Percentiles rank a stretch among this genome's conserved stretches.
Conservation (phyloP, 208 protist species). For the Acanthamoeba lenticulata region DNA sequence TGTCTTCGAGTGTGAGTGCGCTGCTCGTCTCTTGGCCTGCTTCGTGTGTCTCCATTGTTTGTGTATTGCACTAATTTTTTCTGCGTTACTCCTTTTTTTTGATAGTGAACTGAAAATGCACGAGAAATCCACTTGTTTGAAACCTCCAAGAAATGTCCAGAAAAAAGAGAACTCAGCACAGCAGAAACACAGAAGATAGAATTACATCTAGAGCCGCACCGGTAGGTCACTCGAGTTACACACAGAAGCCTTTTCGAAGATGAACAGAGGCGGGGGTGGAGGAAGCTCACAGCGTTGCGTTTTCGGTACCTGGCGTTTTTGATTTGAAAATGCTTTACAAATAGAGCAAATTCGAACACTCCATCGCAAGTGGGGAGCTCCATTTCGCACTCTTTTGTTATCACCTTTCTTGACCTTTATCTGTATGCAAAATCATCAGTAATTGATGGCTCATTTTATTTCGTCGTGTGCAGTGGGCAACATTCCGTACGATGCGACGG, state of each 20-base stretch:
- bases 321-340: neutral
- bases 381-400: too few relatives aligned
- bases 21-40: neutral
- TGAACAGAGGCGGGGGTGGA: neutral
- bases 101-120: too few relatives aligned
- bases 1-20: slow-evolving; percentile 11
- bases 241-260: too few relatives aligned
- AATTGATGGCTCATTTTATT: neutral
- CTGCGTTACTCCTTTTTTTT: too few relatives aligned
- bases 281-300: slow-evolving; percentile 6
- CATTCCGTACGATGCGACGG: slow-evolving; percentile 87
- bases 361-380: neutral
- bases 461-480: slow-evolving; percentile 83
- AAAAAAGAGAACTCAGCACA: too few relatives aligned
- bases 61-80: too few relatives aligned
- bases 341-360: neutral
- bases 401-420: neutral
- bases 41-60: neutral
- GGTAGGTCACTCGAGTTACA: too few relatives aligned
- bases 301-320: neutral
- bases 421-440: neutral
- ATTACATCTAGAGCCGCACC: neutral
- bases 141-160: too few relatives aligned
- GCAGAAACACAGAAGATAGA: too few relatives aligned
- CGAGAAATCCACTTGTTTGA: too few relatives aligned